Conservation (phyloP, 1,284 basidiomycete genomes). For the Exobasidium cylindrosporum region DNA sequence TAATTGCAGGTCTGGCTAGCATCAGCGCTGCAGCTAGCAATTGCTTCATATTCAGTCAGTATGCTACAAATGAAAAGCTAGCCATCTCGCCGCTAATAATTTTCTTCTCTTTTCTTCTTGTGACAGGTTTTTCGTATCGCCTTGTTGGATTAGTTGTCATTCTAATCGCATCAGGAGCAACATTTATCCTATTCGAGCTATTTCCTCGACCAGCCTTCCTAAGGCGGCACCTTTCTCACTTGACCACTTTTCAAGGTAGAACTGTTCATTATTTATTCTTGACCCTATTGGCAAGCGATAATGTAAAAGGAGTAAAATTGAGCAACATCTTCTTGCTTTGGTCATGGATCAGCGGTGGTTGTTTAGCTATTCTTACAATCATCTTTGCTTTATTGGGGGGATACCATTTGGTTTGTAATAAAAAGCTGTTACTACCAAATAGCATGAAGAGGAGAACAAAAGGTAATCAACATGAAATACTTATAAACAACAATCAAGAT, state of each 20-base stretch:
- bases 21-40: neutral
- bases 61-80: neutral
- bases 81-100: neutral
- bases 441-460: neutral
- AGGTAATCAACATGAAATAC: neutral
- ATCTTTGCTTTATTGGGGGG: neutral
- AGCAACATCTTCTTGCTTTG: neutral
- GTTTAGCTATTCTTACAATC: neutral
- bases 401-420: neutral
- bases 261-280: neutral
- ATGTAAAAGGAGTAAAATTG: neutral
- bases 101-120: too few species aligned
- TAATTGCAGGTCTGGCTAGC: neutral
- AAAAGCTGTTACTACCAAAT: neutral
- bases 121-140: neutral
- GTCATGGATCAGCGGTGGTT: neutral
- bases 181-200: neutral
- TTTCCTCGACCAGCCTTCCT: neutral
- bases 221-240: neutral
- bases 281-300: neutral
- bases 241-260: conserved; percentile 1
- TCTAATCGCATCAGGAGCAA: neutral
- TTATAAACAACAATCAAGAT: neutral
- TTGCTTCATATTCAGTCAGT: neutral
- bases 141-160: neutral